These are phyloP conservation scores for Wickerhamiella nectarea DNA, from an alignment of 805 yeast genomes.

Conservation along the genomic window DNA sequence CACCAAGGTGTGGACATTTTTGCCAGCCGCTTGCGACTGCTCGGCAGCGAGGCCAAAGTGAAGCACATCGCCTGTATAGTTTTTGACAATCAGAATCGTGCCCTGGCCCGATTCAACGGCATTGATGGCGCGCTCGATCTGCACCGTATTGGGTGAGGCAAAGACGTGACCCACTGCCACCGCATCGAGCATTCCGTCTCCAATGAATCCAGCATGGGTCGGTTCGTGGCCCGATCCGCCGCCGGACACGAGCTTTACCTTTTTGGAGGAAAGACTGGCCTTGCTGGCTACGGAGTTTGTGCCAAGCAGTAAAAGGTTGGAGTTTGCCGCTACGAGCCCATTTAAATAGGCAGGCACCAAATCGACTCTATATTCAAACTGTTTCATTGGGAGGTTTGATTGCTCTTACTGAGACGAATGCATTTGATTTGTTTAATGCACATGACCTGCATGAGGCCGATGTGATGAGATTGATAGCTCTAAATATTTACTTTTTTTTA, in stretches of 20 bases:
- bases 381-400: slow-evolving; percentile 12
- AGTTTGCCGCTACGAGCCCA: slow-evolving; percentile 10
- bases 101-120: slow-evolving; percentile 48
- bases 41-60: slow-evolving; percentile 90
- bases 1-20: slow-evolving; percentile 54
- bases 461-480: background rate
- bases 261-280: slow-evolving; percentile 22
- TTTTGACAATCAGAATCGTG: slow-evolving; percentile 67
- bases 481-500: background rate
- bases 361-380: slow-evolving; percentile 8
- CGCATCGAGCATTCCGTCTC: slow-evolving; percentile 70
- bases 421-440: background rate
- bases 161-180: slow-evolving; percentile 74
- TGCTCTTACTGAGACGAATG: background rate
- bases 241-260: slow-evolving; percentile 68
- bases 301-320: slow-evolving; percentile 2
- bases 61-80: slow-evolving; percentile 87
- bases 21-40: slow-evolving; percentile 67
- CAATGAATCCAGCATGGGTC: slow-evolving; percentile 82
- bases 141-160: slow-evolving; percentile 91
- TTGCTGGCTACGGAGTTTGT: slow-evolving; percentile 9
- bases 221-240: slow-evolving; percentile 98
- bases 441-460: background rate
- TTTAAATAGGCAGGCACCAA: slow-evolving; percentile 7
- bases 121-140: slow-evolving; percentile 57